phyloP scores from a whole-genome alignment of 1,284 basidiomycete genomes.

The Apiotrichum domesticum region DNA sequence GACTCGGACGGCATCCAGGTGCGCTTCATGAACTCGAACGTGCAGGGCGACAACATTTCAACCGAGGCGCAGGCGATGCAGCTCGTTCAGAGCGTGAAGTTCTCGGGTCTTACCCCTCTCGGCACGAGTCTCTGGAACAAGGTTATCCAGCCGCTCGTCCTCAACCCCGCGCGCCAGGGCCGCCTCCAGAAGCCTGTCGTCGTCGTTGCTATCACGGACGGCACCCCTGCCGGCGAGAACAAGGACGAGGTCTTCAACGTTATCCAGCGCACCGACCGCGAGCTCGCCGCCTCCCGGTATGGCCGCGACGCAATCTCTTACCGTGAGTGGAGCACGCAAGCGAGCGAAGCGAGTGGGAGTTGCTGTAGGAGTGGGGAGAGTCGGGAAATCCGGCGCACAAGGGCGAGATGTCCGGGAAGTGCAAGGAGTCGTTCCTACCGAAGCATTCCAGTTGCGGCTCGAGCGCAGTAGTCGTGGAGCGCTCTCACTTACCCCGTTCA shows the following conservation, averaged over 20 bases:
- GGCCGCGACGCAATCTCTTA: slow-evolving; percentile 49
- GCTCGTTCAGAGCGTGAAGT: slow-evolving; percentile 47
- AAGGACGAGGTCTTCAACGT: slow-evolving; percentile 45
- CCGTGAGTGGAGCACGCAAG: slow-evolving; percentile 26
- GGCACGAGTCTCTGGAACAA: slow-evolving; percentile 48
- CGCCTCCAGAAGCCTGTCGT: slow-evolving; percentile 49
- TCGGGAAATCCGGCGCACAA: no score
- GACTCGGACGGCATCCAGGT: slow-evolving; percentile 50
- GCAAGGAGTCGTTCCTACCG: no score
- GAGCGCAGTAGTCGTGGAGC: no score
- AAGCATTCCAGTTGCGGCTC: no score
- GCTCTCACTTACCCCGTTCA: no score
- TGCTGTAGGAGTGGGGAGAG: no score
- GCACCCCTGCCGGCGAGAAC: slow-evolving; percentile 47
- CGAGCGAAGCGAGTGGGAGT: no score
- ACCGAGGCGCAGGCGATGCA: slow-evolving; percentile 44
- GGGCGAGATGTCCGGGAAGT: no score
- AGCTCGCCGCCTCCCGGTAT: slow-evolving; percentile 44
- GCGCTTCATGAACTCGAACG: slow-evolving; percentile 49
- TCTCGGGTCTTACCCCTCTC: slow-evolving; percentile 48
- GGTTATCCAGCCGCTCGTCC: slow-evolving; percentile 48
- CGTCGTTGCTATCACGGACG: slow-evolving; percentile 48
- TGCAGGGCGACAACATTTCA: slow-evolving; percentile 48
- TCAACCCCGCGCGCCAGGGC: slow-evolving; percentile 44
- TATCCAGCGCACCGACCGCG: slow-evolving; percentile 42